A percentile compares a stretch with the other conserved stretches of the same genome.
phyloP scores from a whole-genome alignment of 2,329 filamentous ascomycete species.

The Talaromyces sp. region DNA sequence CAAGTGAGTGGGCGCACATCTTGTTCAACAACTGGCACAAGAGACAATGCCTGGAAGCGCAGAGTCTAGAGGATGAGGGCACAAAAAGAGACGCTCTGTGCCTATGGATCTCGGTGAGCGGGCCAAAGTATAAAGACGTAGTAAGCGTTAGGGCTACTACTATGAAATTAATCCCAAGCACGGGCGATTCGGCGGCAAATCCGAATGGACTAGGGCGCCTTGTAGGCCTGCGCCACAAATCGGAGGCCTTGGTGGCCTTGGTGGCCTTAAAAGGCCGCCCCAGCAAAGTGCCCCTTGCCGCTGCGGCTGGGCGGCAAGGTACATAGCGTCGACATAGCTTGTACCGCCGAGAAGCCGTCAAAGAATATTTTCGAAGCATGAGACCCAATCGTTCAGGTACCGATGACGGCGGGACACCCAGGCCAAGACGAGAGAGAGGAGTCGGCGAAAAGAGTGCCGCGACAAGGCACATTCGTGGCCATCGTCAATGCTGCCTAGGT shows the following conservation, averaged over 20 bases:
- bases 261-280: background rate
- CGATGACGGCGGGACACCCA: background rate
- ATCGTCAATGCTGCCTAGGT: background rate
- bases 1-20: slow-evolving; percentile 7
- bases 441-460: slow-evolving; percentile 3
- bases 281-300: slow-evolving; percentile 12
- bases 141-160: slow-evolving; percentile 10
- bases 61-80: slow-evolving; percentile 8
- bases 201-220: slow-evolving; percentile 10
- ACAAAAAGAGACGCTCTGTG: slow-evolving; percentile 10
- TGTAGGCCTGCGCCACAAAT: slow-evolving; percentile 12
- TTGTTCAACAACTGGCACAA: background rate
- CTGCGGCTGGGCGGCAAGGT: slow-evolving; percentile 17
- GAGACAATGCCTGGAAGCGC: background rate
- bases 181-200: slow-evolving; percentile 15
- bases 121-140: background rate
- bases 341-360: slow-evolving; percentile 9
- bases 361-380: slow-evolving; percentile 10
- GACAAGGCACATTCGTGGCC: slow-evolving; percentile 5
- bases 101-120: slow-evolving; percentile 9
- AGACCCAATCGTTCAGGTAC: slow-evolving; percentile 11
- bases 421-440: background rate
- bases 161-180: slow-evolving; percentile 13
- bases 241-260: background rate
- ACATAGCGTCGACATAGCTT: slow-evolving; percentile 12